Evolutionary conservation across 2,329 filamentous ascomycete species (phyloP).

Genomic region (Diaporthe citrichinensis): DNA sequence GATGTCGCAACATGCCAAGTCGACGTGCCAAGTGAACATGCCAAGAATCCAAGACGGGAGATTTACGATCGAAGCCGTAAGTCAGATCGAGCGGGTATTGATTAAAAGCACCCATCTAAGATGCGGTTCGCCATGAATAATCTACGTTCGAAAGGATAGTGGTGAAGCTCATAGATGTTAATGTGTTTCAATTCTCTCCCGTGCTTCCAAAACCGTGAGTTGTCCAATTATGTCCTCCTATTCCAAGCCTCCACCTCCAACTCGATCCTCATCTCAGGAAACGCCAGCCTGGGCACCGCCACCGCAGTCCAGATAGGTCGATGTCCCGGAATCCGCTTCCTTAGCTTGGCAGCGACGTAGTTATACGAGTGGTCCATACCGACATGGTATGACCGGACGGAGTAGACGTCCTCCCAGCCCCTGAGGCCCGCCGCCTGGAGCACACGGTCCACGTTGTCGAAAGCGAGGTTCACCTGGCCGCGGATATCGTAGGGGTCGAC

Average conservation of each 20-base stretch:
- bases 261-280: constrained; percentile 19
- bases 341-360: constrained; percentile 3
- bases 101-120: not conserved
- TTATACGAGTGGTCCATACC: not conserved
- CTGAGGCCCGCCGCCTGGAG: not conserved
- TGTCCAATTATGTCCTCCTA: not conserved
- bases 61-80: not conserved
- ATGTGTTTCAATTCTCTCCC: not conserved
- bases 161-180: not conserved
- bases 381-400: not conserved
- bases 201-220: not conserved
- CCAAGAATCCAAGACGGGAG: constrained; percentile 11
- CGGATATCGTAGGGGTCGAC: constrained; percentile 16
- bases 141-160: not conserved
- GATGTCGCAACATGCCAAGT: not conserved
- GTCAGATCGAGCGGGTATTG: not conserved
- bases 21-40: not conserved
- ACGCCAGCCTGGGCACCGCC: not conserved
- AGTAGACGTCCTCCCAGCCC: constrained; percentile 21
- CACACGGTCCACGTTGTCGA: constrained; percentile 13
- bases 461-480: constrained; percentile 13
- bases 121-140: not conserved
- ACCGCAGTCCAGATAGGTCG: not conserved
- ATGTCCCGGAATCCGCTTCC: constrained; percentile 1
- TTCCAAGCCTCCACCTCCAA: constrained; percentile 19